Base-by-base conservation (phyloP, 2,329 filamentous ascomycete species). In the Neoscytalidium dimidiatum region DNA sequence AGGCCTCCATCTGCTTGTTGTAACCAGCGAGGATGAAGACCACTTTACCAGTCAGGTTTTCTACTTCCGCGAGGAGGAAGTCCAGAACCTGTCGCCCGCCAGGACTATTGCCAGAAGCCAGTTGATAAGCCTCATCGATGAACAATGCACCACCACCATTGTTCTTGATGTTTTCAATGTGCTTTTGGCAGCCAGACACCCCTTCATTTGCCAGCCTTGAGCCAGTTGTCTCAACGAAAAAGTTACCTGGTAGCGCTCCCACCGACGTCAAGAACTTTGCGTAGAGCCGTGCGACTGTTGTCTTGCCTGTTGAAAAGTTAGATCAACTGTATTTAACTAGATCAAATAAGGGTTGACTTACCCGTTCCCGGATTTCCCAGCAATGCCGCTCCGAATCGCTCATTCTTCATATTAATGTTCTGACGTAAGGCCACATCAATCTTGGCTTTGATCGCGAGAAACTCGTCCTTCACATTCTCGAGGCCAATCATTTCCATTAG, bases 101-200 rank as follows among this genome's bases (percentile, higher is more conserved):
- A 2, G 73, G 70, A 23, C 78, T 89, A 64, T 86, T 85, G 0
- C 84, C 84, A 0, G 85, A 86, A 0, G 86, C 83, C 0, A 94
- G 80, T 68, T 94, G 90, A 70, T 94, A 93, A 0, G 91, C 90
- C 73, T 94, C 91, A 66, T 94, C 91, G 23, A 94, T 89, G 71
- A 94, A 94, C 1, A 92, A 71, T 0, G 88, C 88, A 0, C 91
- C 91, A 0, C 90, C 91, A 0, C 85, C 87, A 0, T 75, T 68
- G 29, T 87, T 79, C 3, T 86, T 73, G 0, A 94, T 81, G 0
- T 79, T 69, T 2, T 89, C 80, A 5, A 91, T 77, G 0, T 88
- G 74, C 13, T 82, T 81, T 70, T 90, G 82, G 67, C 83, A 86
- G 0, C 82, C 86, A 0, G 77, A 63, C 0, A 92, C 84, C 0